Conservation (phyloP, 805 yeast species). For the Lipomyces spencermartinsiae region DNA sequence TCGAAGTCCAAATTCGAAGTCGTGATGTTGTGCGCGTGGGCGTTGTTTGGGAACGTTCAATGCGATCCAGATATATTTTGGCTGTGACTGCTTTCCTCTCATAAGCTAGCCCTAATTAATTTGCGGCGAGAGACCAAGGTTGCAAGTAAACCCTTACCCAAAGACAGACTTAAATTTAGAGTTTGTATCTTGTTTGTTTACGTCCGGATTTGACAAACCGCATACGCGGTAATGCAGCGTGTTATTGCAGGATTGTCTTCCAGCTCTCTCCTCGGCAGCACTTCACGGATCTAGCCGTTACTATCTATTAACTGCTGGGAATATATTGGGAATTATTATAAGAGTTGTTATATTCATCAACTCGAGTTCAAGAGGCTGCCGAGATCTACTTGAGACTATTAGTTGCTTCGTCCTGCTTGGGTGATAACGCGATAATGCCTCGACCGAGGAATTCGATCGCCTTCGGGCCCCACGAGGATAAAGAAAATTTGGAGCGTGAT, state of each 20-base stretch:
- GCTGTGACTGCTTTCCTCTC: constrained; percentile 2
- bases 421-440: constrained; percentile 26
- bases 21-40: not conserved
- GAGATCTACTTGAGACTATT: not conserved
- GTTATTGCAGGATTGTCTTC: no score
- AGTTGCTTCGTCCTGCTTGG: constrained; percentile 7
- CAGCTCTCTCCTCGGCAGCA: not conserved
- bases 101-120: not conserved
- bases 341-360: no score
- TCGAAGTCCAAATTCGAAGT: not conserved
- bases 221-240: no score
- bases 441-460: constrained; percentile 27
- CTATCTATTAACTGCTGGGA: not conserved
- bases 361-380: not conserved
- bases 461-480: constrained; percentile 8
- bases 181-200: not conserved
- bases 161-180: not conserved
- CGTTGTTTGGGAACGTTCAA: not conserved
- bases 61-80: not conserved
- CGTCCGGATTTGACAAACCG: no score
- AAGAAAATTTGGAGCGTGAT: constrained; percentile 19
- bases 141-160: not conserved
- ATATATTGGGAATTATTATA: not conserved
- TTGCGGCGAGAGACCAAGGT: not conserved
- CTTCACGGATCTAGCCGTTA: not conserved